Percentiles rank a stretch among this genome's conserved stretches.
phyloP scores from a whole-genome alignment of 192 early-diverging fungal species.

The Coemansia interrupta region DNA sequence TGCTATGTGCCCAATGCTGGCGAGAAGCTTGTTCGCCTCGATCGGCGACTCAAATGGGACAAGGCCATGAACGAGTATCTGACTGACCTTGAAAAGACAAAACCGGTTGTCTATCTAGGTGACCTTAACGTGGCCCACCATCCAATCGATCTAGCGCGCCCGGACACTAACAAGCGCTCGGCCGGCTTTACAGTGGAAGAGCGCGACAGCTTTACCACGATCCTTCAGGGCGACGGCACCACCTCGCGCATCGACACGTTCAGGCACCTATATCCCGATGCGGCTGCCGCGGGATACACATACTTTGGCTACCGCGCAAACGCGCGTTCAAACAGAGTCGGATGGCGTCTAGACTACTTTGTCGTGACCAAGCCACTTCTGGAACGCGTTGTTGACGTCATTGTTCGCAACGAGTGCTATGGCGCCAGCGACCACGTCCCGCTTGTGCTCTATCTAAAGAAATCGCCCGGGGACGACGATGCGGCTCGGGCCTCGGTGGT shows the following conservation, averaged over 20 bases:
- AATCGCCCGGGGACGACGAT: slow-evolving; percentile 1
- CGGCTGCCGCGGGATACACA: slow-evolving; percentile 62
- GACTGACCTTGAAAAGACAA: slow-evolving; percentile 60
- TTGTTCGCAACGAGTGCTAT: slow-evolving; percentile 72
- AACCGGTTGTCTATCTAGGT: slow-evolving; percentile 76
- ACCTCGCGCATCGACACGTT: slow-evolving; percentile 66
- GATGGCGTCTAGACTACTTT: slow-evolving; percentile 90
- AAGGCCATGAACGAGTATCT: slow-evolving; percentile 64
- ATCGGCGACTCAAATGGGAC: slow-evolving; percentile 64
- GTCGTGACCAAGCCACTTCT: slow-evolving; percentile 60
- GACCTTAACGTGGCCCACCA: slow-evolving; percentile 86
- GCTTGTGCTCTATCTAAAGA: slow-evolving; percentile 59
- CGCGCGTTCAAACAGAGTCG: slow-evolving; percentile 64
- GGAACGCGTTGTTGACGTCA: slow-evolving; percentile 58
- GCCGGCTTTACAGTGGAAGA: slow-evolving; percentile 84
- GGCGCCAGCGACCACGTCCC: slow-evolving; percentile 90
- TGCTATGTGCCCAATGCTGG: slow-evolving; percentile 83
- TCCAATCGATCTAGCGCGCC: slow-evolving; percentile 69
- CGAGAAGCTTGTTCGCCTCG: slow-evolving; percentile 65
- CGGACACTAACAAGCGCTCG: slow-evolving; percentile 69
- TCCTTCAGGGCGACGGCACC: slow-evolving; percentile 50
- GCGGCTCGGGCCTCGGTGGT: not conserved
- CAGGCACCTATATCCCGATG: slow-evolving; percentile 66
- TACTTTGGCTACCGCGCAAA: slow-evolving; percentile 77
- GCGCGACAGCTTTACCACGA: slow-evolving; percentile 63